Evolutionary conservation across 2,329 filamentous ascomycete genomes (phyloP), one percentile per base, ranked within the genome.

Genomic region (Camptophora hylomeconis): DNA sequence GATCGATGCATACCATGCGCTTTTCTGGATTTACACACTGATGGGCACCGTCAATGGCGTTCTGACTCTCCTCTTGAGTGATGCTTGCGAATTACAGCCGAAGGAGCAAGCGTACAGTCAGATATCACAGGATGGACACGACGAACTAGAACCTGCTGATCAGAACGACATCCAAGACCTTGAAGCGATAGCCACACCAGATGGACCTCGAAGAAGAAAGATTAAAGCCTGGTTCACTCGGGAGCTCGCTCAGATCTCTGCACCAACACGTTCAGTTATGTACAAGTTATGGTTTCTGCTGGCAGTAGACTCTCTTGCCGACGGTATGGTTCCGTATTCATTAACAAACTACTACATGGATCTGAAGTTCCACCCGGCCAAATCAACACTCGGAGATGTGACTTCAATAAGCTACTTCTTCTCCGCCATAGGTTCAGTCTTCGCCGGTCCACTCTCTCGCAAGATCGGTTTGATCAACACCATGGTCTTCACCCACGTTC

Each of bases 271-370:
- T 8, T 59, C 56, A 2, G 60, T 71, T 43, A 74, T 78, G 64
- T 69, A 67, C 48, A 69, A 69, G 28, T 55, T 79, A 3, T 78
- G 73, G 70, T 65, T 75, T 34, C 60, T 79, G 5, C 59, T 80
- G 7, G 63, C 66, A 13, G 56, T 78, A 14, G 75, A 79, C 50
- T 72, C 70, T 2, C 56, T 77, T 7, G 70, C 73, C 9, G 72
- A 77, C 40, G 72, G 73, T 14, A 77, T 78, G 69, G 63, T 66
- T n/a, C 60, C 58, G 3, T 65, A 68, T 40, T 60, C 67, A 2
- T 41, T 72, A 17, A 74, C 69, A 0, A 68, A 62, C 7, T 74
- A 73, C 45, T 74, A 65, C 49, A 54, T 73, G 30, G 65, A 71
- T 37, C 44, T 51, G 24, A 72, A 69, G 33, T 74, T 73, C 41